Evolutionary conservation across 805 yeast genomes (phyloP).

Genomic region (Lipomyces starkeyi): DNA sequence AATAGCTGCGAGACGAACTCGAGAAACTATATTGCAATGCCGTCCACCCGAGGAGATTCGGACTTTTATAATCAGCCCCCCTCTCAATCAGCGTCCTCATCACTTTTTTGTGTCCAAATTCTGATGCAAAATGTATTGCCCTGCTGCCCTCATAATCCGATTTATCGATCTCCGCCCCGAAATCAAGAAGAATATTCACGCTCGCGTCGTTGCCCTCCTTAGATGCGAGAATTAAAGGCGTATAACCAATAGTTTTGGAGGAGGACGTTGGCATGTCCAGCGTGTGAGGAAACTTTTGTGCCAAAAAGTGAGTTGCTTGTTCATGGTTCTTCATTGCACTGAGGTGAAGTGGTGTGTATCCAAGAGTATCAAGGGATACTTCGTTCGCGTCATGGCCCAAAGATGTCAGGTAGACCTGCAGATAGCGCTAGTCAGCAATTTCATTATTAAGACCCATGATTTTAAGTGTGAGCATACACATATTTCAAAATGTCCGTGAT

Average conservation of each 20-base stretch:
- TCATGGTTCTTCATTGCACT: slow-evolving; percentile 68
- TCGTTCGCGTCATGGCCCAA: slow-evolving; percentile 62
- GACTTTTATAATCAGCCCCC: slow-evolving; percentile 55
- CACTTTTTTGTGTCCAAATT: slow-evolving; percentile 66
- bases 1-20: slow-evolving; percentile 9
- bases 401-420: slow-evolving; percentile 51
- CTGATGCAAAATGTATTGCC: slow-evolving; percentile 82
- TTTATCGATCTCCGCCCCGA: slow-evolving; percentile 77
- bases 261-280: slow-evolving; percentile 66
- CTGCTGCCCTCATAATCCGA: slow-evolving; percentile 80
- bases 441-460: slow-evolving; percentile 40
- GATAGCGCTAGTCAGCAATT: background rate
- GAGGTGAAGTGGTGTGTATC: slow-evolving; percentile 72
- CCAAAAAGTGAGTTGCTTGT: slow-evolving; percentile 72
- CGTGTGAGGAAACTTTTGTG: slow-evolving; percentile 66
- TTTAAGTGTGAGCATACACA: slow-evolving; percentile 50
- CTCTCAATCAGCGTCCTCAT: slow-evolving; percentile 58
- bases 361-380: slow-evolving; percentile 57
- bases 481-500: slow-evolving; percentile 69
- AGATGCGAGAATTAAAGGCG: slow-evolving; percentile 69
- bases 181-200: slow-evolving; percentile 65
- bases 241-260: slow-evolving; percentile 40
- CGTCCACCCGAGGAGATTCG: slow-evolving; percentile 67
- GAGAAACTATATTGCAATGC: slow-evolving; percentile 67
- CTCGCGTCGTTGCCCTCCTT: slow-evolving; percentile 65